phyloP scores from a whole-genome alignment of 2,329 filamentous ascomycete species.

The Penicillium sp. region DNA sequence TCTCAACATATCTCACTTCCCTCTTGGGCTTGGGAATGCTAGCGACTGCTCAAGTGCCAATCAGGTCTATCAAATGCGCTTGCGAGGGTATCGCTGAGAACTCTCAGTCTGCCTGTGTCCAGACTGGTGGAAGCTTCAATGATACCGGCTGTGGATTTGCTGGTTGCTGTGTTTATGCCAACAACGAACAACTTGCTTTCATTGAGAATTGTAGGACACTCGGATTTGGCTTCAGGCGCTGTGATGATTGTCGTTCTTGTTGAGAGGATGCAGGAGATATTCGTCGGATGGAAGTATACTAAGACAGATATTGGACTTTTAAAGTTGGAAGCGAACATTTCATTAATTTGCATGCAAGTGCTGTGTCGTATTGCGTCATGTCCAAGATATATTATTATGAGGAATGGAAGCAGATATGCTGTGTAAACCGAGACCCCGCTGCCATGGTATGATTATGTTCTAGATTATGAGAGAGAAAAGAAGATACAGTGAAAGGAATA shows the following conservation, averaged over 20 bases:
- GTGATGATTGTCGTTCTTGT: constrained; percentile 7
- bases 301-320: background rate
- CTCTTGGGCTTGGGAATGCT: background rate
- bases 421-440: background rate
- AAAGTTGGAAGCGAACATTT: background rate
- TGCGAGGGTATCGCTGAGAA: background rate
- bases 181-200: constrained; percentile 2
- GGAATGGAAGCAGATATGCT: background rate
- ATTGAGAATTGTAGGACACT: constrained; percentile 2
- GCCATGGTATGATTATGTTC: constrained; percentile 13
- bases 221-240: constrained; percentile 5
- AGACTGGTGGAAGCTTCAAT: constrained; percentile 1
- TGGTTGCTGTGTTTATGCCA: constrained; percentile 8
- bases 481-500: constrained; percentile 15
- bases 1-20: background rate
- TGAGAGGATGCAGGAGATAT: background rate
- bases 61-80: constrained; percentile 3
- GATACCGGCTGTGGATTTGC: constrained; percentile 2
- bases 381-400: background rate
- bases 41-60: background rate
- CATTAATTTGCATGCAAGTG: background rate
- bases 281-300: background rate
- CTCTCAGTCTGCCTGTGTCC: background rate
- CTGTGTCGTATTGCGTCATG: background rate
- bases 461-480: constrained; percentile 6